Base-by-base conservation (phyloP, 169 alveolate genomes). In the Eimeria nieschulzi region DNA sequence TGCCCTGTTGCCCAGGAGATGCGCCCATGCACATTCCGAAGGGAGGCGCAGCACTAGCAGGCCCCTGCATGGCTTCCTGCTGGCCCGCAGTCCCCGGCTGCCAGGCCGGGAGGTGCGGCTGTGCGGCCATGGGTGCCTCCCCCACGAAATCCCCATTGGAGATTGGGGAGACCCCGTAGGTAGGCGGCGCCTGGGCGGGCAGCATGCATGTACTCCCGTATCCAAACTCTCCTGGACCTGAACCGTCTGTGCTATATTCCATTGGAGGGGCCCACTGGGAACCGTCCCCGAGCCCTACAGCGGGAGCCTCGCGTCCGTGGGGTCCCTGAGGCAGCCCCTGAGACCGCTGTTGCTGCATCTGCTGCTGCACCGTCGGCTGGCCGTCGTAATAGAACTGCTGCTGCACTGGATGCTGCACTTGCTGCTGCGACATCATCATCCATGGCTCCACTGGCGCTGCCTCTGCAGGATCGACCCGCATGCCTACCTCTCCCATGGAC, bases 351-450 rank as follows among this genome's bases (percentile, higher is more conserved):
- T 54, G 87, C 53, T n/a, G 87, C 73, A 55, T 68, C 72, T 19
- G 87, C 87, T 78, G 87, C 72, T 78, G 87, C 53, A 78, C 72
- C 87, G 56, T 53, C 72, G 46, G 87, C 72, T 78, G 87, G 72
- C 72, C 72, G 23, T 78, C 87, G 72, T 78, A 78, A 55, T 78
- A 78, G 21, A 78, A 55, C 63, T 54, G 87, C 87, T 78, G 87
- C 55, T 78, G 87, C 72, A 54, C 33, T 51, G 53, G 72, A 26
- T 73, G 83, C 83, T 12, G 82, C 21, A 9, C 56, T 19, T n/a
- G 79, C 12, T 61, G 70, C 70, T 78, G 87, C 46, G 70, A 71
- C 54, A 78, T 19, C 19, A 78, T 17, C 55, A 78, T 46, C 87
- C 87, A 78, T 53, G 87, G 54, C 25, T 13, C 56, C 53, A 56